Base-by-base conservation (phyloP, 257 asterid genomes). In the Coffea canephora region DNA sequence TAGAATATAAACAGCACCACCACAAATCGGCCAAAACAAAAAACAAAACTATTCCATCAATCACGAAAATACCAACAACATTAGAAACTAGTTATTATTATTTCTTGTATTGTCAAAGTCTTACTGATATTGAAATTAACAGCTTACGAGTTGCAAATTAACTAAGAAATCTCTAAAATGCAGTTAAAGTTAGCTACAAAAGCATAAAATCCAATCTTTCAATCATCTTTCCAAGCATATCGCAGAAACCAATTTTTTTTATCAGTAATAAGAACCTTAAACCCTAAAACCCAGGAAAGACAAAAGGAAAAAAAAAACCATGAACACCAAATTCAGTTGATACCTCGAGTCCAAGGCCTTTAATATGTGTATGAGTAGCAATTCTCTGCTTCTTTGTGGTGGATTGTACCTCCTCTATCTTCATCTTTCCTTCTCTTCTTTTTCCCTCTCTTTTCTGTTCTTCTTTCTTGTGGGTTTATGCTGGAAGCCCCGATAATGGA, bases 301-400 rank as follows among this genome's bases (percentile, higher is more conserved):
- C 50, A 3, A 59, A 16, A 34, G 57, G 19, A 25, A 19, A 31
- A 25, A 12, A 31, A n/a, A 77, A 7, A 6, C 50, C 50, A 65
- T 0, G 12, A 27, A 3, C 9, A n/a, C 3, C 6, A 48, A 12
- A 27, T 5, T 19, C 2, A 14, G 18, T 27, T 27, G 49, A 62
- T 77, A 88, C 91, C 88, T 88, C 88, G 68, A 88, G 88, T 21
- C 91, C 91, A 73, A 88, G 91, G 80, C 91, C 91, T 84, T 88
- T 88, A 34, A 88, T 88, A 55, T 86, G 91, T 74, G 91, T 88
- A 71, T 88, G 91, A 67, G 90, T 88, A 3, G 91, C 90, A 36
- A 84, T 81, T 67, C 91, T 84, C 75, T 86, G 90, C 80, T 86
- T 88, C 86, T 88, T 84, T 0, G 86, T 75, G 14, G 87, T 86